phyloP scores from a whole-genome alignment of 2,329 filamentous ascomycete species.

The Fusarium papillatum region DNA sequence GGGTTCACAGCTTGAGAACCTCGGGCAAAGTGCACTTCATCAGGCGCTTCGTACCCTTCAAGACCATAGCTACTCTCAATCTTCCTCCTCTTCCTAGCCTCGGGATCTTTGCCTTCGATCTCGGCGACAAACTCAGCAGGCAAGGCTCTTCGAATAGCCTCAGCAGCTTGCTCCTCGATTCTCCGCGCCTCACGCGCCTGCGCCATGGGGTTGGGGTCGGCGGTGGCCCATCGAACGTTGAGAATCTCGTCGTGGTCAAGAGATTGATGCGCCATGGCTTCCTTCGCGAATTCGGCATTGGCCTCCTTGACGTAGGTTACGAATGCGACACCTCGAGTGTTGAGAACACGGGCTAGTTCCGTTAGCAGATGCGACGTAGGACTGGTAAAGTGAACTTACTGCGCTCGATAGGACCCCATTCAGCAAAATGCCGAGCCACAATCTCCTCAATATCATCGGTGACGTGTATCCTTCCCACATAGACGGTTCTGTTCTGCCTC shows the following conservation, averaged over 20 bases:
- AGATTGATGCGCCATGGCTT: slow-evolving; percentile 95
- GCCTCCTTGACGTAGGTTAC: slow-evolving; percentile 94
- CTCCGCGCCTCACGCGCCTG: slow-evolving; percentile 90
- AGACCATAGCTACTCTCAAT: slow-evolving; percentile 91
- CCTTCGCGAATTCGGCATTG: slow-evolving; percentile 91
- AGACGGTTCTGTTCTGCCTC: slow-evolving; percentile 93
- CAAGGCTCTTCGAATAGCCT: slow-evolving; percentile 89
- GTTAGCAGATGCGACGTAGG: slow-evolving; percentile 22
- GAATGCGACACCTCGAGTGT: slow-evolving; percentile 91
- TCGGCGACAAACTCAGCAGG: slow-evolving; percentile 94
- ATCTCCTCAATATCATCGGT: slow-evolving; percentile 98
- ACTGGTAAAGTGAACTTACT: slow-evolving; percentile 52
- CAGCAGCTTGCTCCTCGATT: slow-evolving; percentile 96
- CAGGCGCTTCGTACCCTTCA: slow-evolving; percentile 92
- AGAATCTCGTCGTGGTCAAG: slow-evolving; percentile 93
- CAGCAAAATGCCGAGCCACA: slow-evolving; percentile 93
- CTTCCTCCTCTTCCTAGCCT: slow-evolving; percentile 88
- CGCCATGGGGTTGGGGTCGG: slow-evolving; percentile 95
- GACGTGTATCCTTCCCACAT: slow-evolving; percentile 94
- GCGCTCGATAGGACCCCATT: slow-evolving; percentile 95
- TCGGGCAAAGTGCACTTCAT: slow-evolving; percentile 92
- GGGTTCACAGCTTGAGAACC: slow-evolving; percentile 78
- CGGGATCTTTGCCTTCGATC: slow-evolving; percentile 91
- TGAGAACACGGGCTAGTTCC: slow-evolving; percentile 78
- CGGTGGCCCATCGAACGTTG: slow-evolving; percentile 97